Conservation (phyloP, 345 rosid species). For the Brassica carinata region DNA sequence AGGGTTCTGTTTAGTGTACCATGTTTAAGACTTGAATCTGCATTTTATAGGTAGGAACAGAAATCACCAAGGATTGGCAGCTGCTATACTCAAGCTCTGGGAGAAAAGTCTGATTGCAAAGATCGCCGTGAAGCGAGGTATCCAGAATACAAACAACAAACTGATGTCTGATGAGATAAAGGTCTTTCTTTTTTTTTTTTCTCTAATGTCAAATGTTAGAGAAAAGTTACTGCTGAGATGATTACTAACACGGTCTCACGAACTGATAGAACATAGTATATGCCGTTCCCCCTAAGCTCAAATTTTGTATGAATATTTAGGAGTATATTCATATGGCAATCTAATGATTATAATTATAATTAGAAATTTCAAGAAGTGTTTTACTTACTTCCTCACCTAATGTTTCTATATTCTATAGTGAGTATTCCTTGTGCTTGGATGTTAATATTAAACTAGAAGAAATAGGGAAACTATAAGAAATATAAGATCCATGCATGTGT, state of each 20-base stretch:
- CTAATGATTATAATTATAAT: not conserved
- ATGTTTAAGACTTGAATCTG: conserved; percentile 24
- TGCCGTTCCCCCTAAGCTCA: not conserved
- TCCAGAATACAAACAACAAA: conserved; percentile 96
- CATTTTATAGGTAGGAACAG: conserved; percentile 77
- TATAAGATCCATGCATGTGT: not conserved
- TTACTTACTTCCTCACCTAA: too few species aligned
- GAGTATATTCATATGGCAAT: too few species aligned
- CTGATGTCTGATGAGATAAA: conserved; percentile 90
- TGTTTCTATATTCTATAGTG: not conserved
- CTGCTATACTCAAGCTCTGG: conserved; percentile 84
- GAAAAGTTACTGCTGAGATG: not conserved
- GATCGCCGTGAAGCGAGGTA: conserved; percentile 94
- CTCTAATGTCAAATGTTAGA: conserved; percentile 6
- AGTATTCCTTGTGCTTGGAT: not conserved
- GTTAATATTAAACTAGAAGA: not conserved
- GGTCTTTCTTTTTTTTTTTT: conserved; percentile 49
- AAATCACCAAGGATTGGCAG: conserved; percentile 93
- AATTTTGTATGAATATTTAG: not conserved
- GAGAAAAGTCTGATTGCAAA: conserved; percentile 86
- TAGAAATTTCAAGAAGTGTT: too few species aligned
- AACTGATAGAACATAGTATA: not conserved
- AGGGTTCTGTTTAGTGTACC: conserved; percentile 21
- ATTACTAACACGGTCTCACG: not conserved
- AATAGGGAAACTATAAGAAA: conserved; percentile 1